These are phyloP conservation scores for Entomortierella chlamydospora DNA, from an alignment of 192 early-diverging fungal species.

Conservation along the genomic window DNA sequence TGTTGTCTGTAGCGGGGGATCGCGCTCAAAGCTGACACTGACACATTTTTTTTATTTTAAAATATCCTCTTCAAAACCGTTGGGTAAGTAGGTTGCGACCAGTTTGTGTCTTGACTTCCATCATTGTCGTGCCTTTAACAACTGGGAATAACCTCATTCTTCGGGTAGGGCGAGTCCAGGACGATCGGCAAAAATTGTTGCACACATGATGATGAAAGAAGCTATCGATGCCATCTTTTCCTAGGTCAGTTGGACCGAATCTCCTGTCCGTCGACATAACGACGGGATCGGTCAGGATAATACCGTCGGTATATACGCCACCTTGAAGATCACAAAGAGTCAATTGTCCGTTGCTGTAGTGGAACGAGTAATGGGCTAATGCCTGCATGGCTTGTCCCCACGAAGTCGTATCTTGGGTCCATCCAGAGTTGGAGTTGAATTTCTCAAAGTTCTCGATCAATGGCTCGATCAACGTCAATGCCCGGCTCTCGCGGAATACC, in stretches of 20 bases:
- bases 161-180: neutral
- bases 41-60: too few species aligned
- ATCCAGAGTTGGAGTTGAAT: neutral
- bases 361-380: neutral
- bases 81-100: neutral
- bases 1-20: too few species aligned
- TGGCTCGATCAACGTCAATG: neutral
- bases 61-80: neutral
- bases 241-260: neutral
- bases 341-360: neutral
- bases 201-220: neutral
- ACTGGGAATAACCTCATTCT: neutral
- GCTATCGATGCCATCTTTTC: neutral
- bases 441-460: neutral
- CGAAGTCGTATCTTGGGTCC: neutral
- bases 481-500: neutral
- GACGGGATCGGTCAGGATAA: neutral
- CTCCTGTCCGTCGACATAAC: neutral
- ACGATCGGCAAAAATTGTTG: neutral
- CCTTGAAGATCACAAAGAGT: neutral
- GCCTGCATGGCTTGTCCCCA: neutral
- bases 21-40: too few species aligned
- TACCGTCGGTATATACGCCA: neutral
- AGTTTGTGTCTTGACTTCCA: neutral
- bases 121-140: neutral